Base-by-base conservation (phyloP, 1,139 yeast genomes). In the Hyphopichia burtonii region DNA sequence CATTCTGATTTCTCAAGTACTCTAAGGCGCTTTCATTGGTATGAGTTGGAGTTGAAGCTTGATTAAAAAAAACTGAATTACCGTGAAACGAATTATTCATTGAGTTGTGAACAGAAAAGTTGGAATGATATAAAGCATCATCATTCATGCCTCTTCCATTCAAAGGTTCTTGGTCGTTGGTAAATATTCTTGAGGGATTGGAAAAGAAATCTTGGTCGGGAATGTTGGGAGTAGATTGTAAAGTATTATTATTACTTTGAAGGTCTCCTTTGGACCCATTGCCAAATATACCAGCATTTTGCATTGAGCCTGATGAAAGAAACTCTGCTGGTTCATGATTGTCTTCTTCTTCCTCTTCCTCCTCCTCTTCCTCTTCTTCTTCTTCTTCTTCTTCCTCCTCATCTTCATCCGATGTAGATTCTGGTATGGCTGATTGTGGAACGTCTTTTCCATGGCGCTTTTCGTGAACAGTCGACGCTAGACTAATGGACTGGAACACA, bases 311-410 rank as follows among this genome's bases (percentile, higher is more conserved):
- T 3, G 59, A 48, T 2, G 66, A 58, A 17, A 65, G 41, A 42
- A 63, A 63, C 38, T 62, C 68, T 3, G 59, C 48, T 4, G 68
- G 70, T 44, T 63, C 65, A 28, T 61, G 46, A 6, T 63, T 67
- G 31, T 60, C 65, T 34, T 60, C 36, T 15, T 34, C 30, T 5
- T 35, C 37, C 4, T 35, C 31, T 15, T 19, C 36, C 14, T 63
- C 68, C 23, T 58, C 61, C 33, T 59, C 36, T 5, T 34, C 28
- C 6, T 35, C 37, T 10, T 35, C 37, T 8, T 20, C 23, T 20
- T 20, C 23, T 20, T 58, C 61, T 8, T 63, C 68, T 34, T 60
- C 36, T 8, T 34, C 36, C 6, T 35, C 37, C 4, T 35, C 37
- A 15, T 34, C 36, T 17, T 63, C 68, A 22, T 58, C 61, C 5